Base-by-base conservation (phyloP, 768 basidiomycete genomes). In the Pisolithus albus region DNA sequence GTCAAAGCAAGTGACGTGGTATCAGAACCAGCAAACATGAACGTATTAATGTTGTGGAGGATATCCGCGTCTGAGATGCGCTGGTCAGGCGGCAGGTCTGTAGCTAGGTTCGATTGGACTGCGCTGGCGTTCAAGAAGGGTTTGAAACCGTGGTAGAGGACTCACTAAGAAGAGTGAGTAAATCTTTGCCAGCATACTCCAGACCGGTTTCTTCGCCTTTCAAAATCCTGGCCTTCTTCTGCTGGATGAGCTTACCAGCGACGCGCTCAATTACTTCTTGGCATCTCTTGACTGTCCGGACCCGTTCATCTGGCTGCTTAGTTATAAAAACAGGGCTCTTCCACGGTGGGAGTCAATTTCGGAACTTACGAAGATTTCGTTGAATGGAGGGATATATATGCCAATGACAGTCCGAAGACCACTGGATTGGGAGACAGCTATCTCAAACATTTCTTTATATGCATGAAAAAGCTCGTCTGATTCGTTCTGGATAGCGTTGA, bases 1-100 rank as follows among this genome's bases (percentile, higher is more conserved):
- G 88, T 88, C 41, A 95, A 69, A 5, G 84, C 78, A 26, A 93
- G 79, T 2, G 88, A 87, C 10, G 86, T 86, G 0, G 91, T 90
- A 60, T 94, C 91, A 11, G 92, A 89, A 4, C 92, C 92, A 19
- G 87, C 90, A 63, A 92, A 91, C 76, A 92, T 82, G 65, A 94
- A 88, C 0, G 91, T 92, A 59, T 88, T 90, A 66, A 94, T 83
- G 53, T 83, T 92, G 61, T 89, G 74, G 10, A 92, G 74, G 47
- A 94, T 84, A 60, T 95, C 93, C 28, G 86, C 82, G 61, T 96
- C 93, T 0, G 91, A 86, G 57, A 95, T 83, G 34, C 84, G 79
- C 55, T 86, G 81, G 46, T 86, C 82, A 0, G 72, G 72, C 30
- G 82, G 75, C 15, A 89, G 70, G 53, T 92, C 87, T 0, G 72